Evolutionary conservation across 1,284 basidiomycete genomes (phyloP).

Genomic region (Puccinia coronata): DNA sequence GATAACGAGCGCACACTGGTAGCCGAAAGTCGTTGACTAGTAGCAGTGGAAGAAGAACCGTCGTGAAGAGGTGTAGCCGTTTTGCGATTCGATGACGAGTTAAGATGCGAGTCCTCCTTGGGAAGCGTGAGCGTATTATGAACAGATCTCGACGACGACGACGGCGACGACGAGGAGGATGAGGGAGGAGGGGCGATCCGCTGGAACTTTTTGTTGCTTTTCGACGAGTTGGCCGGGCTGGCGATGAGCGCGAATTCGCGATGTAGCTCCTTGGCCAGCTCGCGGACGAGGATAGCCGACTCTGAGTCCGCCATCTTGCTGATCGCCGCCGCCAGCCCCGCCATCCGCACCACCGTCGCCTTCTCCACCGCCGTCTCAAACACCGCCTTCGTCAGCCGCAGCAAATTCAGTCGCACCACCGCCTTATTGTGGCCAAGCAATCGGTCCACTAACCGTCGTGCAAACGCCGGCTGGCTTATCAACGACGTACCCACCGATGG

Average conservation of each 20-base stretch:
- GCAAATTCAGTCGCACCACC: constrained; percentile 82
- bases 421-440: constrained; percentile 71
- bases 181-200: too few species aligned
- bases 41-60: too few species aligned
- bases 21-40: not conserved
- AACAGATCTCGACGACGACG: too few species aligned
- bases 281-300: constrained; percentile 82
- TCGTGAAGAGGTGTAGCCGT: too few species aligned
- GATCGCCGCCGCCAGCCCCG: constrained; percentile 75
- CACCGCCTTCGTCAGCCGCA: constrained; percentile 79
- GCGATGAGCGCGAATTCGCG: constrained; percentile 29
- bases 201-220: not conserved
- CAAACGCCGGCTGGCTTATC: constrained; percentile 73
- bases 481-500: constrained; percentile 72
- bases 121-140: too few species aligned
- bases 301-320: constrained; percentile 76
- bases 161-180: not conserved
- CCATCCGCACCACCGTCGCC: constrained; percentile 75
- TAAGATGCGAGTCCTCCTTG: too few species aligned
- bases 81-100: too few species aligned
- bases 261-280: constrained; percentile 75
- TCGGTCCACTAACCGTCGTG: constrained; percentile 82
- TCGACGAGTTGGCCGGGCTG: not conserved
- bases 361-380: constrained; percentile 86
- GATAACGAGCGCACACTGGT: not conserved